Conservation (phyloP, 768 basidiomycete genomes). For the Mycena sanguinolenta region DNA sequence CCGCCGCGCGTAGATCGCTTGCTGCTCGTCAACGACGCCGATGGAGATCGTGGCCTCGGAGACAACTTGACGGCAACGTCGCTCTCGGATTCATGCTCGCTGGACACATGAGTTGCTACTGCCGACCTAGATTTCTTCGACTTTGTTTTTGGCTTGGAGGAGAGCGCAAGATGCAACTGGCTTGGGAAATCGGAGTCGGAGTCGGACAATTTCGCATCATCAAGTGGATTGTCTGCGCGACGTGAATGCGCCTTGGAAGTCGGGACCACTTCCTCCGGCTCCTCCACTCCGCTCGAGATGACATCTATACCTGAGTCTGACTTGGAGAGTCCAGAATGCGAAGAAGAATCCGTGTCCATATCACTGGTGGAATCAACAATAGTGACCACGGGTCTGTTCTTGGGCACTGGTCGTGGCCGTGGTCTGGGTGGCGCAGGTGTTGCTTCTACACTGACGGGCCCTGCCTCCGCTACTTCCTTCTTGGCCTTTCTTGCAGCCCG, state of each 20-base stretch:
- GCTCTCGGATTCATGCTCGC: neutral
- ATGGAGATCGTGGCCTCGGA: conserved; percentile 22
- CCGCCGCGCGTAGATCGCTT: conserved; percentile 15
- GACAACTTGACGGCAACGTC: neutral
- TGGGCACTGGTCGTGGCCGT: conserved; percentile 27
- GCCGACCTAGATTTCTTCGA: conserved; percentile 2
- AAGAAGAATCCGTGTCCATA: conserved; percentile 30
- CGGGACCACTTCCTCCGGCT: neutral
- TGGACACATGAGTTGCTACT: conserved; percentile 2
- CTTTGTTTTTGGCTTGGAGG: neutral
- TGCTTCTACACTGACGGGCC: neutral
- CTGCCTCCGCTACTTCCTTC: conserved; percentile 20
- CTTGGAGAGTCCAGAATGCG: neutral
- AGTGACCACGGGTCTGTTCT: conserved; percentile 14
- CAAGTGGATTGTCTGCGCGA: neutral
- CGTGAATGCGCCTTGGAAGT: conserved; percentile 19
- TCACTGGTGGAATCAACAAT: conserved; percentile 17
- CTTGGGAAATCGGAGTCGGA: conserved; percentile 7
- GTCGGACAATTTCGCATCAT: neutral
- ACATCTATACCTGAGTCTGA: conserved; percentile 15
- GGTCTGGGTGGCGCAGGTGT: conserved; percentile 28
- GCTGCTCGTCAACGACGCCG: conserved; percentile 11
- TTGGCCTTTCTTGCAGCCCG: conserved; percentile 33
- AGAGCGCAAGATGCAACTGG: neutral
- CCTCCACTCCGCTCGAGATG: neutral